Evolutionary conservation across 2,329 filamentous ascomycete species (phyloP).

Genomic region (Trichoderma hamatum): DNA sequence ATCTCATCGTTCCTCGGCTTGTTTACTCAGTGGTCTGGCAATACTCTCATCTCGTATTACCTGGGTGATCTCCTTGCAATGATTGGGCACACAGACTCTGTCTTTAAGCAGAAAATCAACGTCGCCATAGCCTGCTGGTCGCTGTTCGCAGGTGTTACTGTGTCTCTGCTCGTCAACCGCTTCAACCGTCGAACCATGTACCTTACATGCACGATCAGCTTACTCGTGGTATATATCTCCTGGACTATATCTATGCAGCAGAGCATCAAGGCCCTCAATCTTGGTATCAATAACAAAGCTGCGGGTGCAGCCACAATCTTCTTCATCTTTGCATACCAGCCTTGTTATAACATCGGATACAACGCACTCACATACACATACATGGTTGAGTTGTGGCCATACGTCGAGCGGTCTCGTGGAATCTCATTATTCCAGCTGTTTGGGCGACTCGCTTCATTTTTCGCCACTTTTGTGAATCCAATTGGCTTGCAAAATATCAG

Average conservation of each 20-base stretch:
- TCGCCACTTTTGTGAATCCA: conserved; percentile 12
- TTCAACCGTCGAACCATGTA: conserved; percentile 18
- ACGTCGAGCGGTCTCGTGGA: background rate
- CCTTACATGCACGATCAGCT: background rate
- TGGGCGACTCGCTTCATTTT: conserved; percentile 1
- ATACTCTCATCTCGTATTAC: conserved; percentile 15
- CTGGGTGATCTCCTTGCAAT: conserved; percentile 7
- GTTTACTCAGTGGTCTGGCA: conserved; percentile 16
- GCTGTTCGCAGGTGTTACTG: background rate
- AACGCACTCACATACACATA: conserved; percentile 11
- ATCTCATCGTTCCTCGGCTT: conserved; percentile 11
- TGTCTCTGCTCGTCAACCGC: conserved; percentile 8
- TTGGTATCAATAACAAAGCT: background rate
- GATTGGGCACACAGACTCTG: conserved; percentile 11
- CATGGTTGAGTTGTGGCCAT: conserved; percentile 9
- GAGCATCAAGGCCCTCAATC: background rate
- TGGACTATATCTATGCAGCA: conserved; percentile 11
- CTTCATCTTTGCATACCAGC: conserved; percentile 11
- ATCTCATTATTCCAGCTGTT: conserved; percentile 10
- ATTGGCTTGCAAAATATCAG: conserved; percentile 11
- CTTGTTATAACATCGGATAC: conserved; percentile 15
- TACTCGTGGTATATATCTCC: conserved; percentile 15
- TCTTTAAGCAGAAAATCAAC: conserved; percentile 19
- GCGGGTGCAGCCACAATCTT: conserved; percentile 10
- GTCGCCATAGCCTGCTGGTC: conserved; percentile 20